A percentile compares a stretch with the other conserved stretches of the same genome.
Conservation (phyloP, 2,329 filamentous ascomycete genomes). For the Colletotrichum lupini region DNA sequence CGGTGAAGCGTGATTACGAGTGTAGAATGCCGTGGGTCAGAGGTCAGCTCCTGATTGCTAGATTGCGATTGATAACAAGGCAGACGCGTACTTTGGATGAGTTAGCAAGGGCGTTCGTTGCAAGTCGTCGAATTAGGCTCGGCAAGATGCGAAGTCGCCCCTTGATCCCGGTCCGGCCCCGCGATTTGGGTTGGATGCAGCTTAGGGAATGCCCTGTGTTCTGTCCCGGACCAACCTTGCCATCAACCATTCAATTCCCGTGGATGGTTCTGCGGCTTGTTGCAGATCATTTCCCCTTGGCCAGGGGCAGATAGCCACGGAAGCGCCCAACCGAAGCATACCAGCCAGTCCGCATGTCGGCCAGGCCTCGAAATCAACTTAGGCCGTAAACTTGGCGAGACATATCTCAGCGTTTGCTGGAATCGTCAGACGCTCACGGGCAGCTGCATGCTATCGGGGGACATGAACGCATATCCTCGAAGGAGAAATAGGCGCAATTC, state of each 20-base stretch:
- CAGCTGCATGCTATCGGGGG: not conserved
- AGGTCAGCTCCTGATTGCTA: not conserved
- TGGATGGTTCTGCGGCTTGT: constrained; percentile 25
- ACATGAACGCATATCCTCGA: not conserved
- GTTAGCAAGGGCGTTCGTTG: constrained; percentile 18
- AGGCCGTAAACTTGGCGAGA: not conserved
- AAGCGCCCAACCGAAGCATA: not conserved
- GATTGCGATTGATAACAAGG: not conserved
- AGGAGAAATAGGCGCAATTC: not conserved
- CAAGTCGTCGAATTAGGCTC: constrained; percentile 37
- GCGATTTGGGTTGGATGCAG: constrained; percentile 36
- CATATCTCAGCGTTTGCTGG: not conserved
- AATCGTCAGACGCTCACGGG: not conserved
- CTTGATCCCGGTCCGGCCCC: constrained; percentile 36
- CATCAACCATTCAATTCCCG: constrained; percentile 13
- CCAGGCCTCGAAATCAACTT: not conserved
- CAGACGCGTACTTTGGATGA: not conserved
- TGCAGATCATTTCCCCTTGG: constrained; percentile 34
- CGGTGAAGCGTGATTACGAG: not conserved
- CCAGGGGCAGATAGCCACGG: constrained; percentile 7
- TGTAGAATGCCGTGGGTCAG: not conserved
- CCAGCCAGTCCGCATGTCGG: not conserved
- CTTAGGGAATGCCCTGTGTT: constrained; percentile 14
- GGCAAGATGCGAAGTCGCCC: constrained; percentile 21
- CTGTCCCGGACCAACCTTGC: constrained; percentile 12